Evolutionary conservation across 495 filamentous ascomycete genomes (phyloP).

Genomic region (Penicillium egyptiacum): DNA sequence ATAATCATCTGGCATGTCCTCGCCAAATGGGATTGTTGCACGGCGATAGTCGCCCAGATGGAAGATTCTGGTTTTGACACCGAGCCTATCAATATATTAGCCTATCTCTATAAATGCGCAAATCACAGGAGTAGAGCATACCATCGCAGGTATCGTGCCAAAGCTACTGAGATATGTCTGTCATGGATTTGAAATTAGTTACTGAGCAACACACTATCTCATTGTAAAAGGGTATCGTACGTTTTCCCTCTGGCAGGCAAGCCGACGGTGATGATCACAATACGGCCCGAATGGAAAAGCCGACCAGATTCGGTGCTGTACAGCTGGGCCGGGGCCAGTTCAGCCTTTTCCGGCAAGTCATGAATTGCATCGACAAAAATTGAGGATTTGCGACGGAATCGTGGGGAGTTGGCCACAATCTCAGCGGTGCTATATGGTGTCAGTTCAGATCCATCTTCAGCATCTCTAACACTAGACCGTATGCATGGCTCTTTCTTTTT

Average conservation of each 20-base stretch:
- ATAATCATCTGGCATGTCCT: constrained; percentile 93
- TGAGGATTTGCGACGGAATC: constrained; percentile 82
- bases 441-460: constrained; percentile 16
- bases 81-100: constrained; percentile 61
- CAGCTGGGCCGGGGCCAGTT: constrained; percentile 91
- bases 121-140: constrained; percentile 39
- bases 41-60: constrained; percentile 96
- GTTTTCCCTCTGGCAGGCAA: constrained; percentile 96
- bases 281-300: constrained; percentile 94
- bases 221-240: constrained; percentile 47
- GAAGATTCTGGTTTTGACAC: constrained; percentile 96
- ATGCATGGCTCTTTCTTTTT: background rate
- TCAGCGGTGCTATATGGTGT: constrained; percentile 63
- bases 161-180: constrained; percentile 91
- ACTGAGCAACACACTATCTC: background rate
- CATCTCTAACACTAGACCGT: constrained; percentile 32
- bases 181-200: constrained; percentile 14
- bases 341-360: constrained; percentile 78
- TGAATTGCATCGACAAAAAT: constrained; percentile 98
- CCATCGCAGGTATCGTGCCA: constrained; percentile 94
- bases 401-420: constrained; percentile 80
- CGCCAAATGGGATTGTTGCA: constrained; percentile 79
- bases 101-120: background rate
- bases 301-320: constrained; percentile 97
- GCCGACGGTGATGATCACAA: constrained; percentile 96